These are phyloP conservation scores for Elongisporangium undulatum DNA, from an alignment of 352 stramenopile genomes.

Conservation along the genomic window DNA sequence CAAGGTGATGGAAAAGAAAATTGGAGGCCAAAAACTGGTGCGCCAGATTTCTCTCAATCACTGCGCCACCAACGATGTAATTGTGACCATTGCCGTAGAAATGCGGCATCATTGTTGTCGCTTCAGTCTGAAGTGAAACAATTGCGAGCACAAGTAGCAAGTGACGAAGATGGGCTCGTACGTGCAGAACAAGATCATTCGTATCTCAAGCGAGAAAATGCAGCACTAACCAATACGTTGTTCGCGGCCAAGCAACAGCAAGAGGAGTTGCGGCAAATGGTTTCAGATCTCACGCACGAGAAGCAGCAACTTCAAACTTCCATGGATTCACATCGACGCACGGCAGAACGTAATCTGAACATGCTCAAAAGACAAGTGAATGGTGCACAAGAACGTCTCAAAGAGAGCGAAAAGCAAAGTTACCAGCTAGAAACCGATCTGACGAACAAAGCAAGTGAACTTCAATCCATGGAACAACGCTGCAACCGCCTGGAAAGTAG, in stretches of 20 bases:
- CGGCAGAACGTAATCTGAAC: constrained; percentile 18
- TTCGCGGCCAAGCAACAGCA: constrained; percentile 46
- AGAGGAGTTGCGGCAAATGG: constrained; percentile 41
- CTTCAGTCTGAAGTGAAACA: constrained; percentile 51
- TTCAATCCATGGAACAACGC: not conserved
- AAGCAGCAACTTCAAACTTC: constrained; percentile 46
- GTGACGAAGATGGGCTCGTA: constrained; percentile 42
- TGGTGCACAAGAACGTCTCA: constrained; percentile 17
- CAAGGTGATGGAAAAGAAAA: constrained; percentile 24
- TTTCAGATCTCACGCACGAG: constrained; percentile 41
- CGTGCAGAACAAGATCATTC: constrained; percentile 33
- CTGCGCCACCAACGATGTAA: constrained; percentile 18
- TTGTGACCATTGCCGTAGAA: constrained; percentile 43
- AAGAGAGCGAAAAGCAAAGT: constrained; percentile 5
- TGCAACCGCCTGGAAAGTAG: not conserved
- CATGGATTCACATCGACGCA: constrained; percentile 29
- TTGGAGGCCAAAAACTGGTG: constrained; percentile 9
- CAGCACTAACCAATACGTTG: constrained; percentile 34
- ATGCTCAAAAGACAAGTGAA: constrained; percentile 31
- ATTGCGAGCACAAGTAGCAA: constrained; percentile 25
- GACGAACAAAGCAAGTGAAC: not conserved
- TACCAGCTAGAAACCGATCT: constrained; percentile 13
- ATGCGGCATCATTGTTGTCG: constrained; percentile 21
- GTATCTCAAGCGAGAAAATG: constrained; percentile 41
- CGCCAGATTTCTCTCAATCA: constrained; percentile 18